Conservation (phyloP, 306 rosid genomes). For the Pachyrhizus erosus region DNA sequence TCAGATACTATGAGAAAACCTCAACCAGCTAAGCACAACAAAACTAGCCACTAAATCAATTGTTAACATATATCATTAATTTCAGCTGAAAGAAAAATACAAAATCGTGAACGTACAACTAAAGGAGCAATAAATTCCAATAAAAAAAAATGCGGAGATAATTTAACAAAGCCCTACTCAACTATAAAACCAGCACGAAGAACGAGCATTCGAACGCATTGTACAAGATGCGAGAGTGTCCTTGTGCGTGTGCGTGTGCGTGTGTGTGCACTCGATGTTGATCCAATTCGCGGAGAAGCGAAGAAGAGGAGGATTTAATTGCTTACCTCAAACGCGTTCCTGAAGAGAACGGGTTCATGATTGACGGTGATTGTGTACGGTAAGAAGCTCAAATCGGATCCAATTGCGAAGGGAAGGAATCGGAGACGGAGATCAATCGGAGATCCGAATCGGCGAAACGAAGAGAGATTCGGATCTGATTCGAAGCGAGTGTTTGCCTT, state of each 20-base stretch:
- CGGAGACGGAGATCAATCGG: constrained; percentile 49
- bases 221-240: constrained; percentile 18
- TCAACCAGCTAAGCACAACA: constrained; percentile 35
- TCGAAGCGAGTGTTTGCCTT: constrained; percentile 38
- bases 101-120: constrained; percentile 30
- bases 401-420: constrained; percentile 40
- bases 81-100: constrained; percentile 17
- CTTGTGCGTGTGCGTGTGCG: background rate
- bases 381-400: constrained; percentile 66
- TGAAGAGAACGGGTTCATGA: constrained; percentile 96
- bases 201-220: constrained; percentile 21
- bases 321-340: constrained; percentile 96
- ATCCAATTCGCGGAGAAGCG: constrained; percentile 38
- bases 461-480: constrained; percentile 77
- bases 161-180: constrained; percentile 20
- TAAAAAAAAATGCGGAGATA: constrained; percentile 18
- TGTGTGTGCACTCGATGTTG: constrained; percentile 17
- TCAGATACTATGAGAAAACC: constrained; percentile 33
- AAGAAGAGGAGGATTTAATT: constrained; percentile 36
- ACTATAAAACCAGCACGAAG: constrained; percentile 26
- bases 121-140: constrained; percentile 22
- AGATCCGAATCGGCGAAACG: constrained; percentile 62
- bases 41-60: constrained; percentile 27
- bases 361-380: constrained; percentile 47
- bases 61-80: constrained; percentile 27